Base-by-base conservation (phyloP, 495 filamentous ascomycete genomes). In the Talaromyces trachyspermus region DNA sequence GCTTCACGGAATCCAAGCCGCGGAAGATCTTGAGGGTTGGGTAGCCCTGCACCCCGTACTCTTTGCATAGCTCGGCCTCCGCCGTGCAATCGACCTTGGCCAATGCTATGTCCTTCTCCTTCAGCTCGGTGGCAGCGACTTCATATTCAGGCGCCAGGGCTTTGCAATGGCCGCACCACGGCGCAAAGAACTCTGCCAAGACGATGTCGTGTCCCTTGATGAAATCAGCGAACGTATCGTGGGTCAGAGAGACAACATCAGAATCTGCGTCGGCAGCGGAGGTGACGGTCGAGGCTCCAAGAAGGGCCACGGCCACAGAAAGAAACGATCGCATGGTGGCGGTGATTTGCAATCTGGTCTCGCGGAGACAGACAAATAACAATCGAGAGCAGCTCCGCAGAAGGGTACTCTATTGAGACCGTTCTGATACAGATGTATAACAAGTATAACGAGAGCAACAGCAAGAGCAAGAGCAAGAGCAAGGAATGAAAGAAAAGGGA, bases 81-180 rank as follows among this genome's bases (percentile, higher is more conserved):
- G 80, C 89, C 58, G 92, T 97, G 75, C 92, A 99, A 70, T 98
- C 92, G 54, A 99, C 75, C 78, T 99, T 97, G 56, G 78, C 89
- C 38, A 99, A 64, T 50, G 81, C 77, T 61, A 99, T 97, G 50
- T 89, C 74, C 78, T 97, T 99, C 70, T 86, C 84, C 76, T 97
- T 99, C 54, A 99, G 72, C 35, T 84, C 82, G 0, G 89, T 95
- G 12, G 92, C 92, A 33, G 92, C 92, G 63, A 92, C 87, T 54
- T 94, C 88, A 61, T 91, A 92, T 72, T 92, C 88, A 50, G 87
- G 86, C 36, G 86, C 87, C 24, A 92, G 72, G 52, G 88, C 85
- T 76, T 98, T 98, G 85, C 92, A 98, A 79, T 98, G 92, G 54
- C 92, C 92, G 64, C 94, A 99, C 94, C 92, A 97, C 33, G 94